These are phyloP conservation scores for Jacaranda copaia DNA, from an alignment of 257 asterid species.

Conservation along the genomic window DNA sequence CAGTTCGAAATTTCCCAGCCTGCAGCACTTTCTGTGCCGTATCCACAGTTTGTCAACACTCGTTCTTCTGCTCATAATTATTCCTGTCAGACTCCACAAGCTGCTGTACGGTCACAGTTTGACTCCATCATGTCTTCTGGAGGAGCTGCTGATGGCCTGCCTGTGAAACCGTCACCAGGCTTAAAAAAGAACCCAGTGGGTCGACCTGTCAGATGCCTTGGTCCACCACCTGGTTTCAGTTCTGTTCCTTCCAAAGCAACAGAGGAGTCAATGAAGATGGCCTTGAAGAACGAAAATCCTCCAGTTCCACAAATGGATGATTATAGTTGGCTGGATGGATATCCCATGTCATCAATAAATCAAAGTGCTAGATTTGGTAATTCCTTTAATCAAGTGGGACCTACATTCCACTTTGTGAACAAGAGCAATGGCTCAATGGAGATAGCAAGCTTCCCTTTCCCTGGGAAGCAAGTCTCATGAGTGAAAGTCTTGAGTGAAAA, in stretches of 20 bases:
- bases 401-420: conserved; percentile 46
- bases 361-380: conserved; percentile 58
- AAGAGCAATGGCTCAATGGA: conserved; percentile 58
- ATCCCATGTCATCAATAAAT: conserved; percentile 65
- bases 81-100: conserved; percentile 51
- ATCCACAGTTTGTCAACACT: conserved; percentile 51
- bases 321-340: conserved; percentile 92
- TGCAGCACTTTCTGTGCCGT: conserved; percentile 57
- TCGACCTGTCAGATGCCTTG: conserved; percentile 83
- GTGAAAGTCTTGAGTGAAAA: conserved; percentile 59
- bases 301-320: conserved; percentile 64
- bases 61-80: conserved; percentile 39
- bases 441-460: conserved; percentile 72
- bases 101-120: conserved; percentile 53
- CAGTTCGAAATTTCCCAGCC: conserved; percentile 57
- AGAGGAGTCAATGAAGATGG: conserved; percentile 54
- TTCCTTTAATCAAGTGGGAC: conserved; percentile 54
- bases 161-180: conserved; percentile 61
- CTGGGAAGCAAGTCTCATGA: conserved; percentile 74
- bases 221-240: conserved; percentile 99
- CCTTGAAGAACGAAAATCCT: conserved; percentile 53
- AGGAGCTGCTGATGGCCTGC: conserved; percentile 44
- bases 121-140: conserved; percentile 60
- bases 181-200: conserved; percentile 85
- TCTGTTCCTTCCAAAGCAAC: conserved; percentile 67